Percentiles rank a stretch among this genome's conserved stretches.
phyloP scores from a whole-genome alignment of 352 stramenopile species.

The Hyaloperonospora brassicae region DNA sequence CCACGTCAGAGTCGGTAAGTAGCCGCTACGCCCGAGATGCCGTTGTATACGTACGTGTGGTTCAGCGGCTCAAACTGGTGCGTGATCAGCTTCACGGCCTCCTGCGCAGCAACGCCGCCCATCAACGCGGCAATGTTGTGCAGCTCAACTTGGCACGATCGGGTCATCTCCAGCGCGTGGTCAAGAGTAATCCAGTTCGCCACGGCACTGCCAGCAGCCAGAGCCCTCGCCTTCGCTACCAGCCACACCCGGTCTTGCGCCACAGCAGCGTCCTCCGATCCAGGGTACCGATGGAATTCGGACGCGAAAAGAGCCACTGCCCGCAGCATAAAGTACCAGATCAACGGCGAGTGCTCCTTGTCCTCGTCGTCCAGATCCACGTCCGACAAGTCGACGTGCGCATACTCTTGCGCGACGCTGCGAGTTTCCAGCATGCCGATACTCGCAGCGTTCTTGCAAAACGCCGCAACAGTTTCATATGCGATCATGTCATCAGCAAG shows the following conservation, averaged over 20 bases:
- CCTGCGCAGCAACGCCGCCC: constrained; percentile 94
- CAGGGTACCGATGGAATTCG: constrained; percentile 73
- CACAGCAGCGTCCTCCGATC: constrained; percentile 45
- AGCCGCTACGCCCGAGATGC: constrained; percentile 77
- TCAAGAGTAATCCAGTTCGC: constrained; percentile 47
- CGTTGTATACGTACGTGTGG: constrained; percentile 98
- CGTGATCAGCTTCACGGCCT: constrained; percentile 97
- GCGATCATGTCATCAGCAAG: constrained; percentile 30
- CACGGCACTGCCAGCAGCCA: constrained; percentile 30
- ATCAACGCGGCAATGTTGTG: constrained; percentile 92
- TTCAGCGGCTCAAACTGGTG: constrained; percentile 95
- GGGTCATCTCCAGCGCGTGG: constrained; percentile 88
- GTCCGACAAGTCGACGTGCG: constrained; percentile 42
- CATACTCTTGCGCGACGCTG: constrained; percentile 80
- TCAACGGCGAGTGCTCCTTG: constrained; percentile 84
- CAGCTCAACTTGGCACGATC: constrained; percentile 89
- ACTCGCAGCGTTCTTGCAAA: constrained; percentile 91
- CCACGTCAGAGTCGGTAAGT: constrained; percentile 63
- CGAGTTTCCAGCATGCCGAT: constrained; percentile 77
- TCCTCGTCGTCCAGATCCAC: constrained; percentile 78
- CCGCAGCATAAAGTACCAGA: constrained; percentile 93
- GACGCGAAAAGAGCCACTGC: constrained; percentile 53
- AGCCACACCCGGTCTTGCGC: constrained; percentile 61
- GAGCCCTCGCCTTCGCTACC: constrained; percentile 35
- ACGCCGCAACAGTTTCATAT: constrained; percentile 69